phyloP scores from a whole-genome alignment of 208 protist genomes.

The Balamuthia mandrillaris region DNA sequence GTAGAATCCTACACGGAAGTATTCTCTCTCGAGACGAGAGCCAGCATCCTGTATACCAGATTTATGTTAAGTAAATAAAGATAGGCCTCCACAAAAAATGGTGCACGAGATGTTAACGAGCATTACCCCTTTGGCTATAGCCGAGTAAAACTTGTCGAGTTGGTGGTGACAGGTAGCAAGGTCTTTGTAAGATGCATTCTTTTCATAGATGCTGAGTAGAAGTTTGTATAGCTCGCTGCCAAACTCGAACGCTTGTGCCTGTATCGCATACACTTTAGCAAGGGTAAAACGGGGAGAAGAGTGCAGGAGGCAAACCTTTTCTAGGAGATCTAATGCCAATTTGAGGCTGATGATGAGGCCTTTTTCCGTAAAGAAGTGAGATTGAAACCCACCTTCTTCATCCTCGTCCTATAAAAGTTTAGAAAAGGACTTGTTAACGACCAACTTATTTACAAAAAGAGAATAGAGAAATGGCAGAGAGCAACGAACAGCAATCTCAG shows the following conservation, averaged over 20 bases:
- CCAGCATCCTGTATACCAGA: constrained; percentile 30
- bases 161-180: constrained; percentile 52
- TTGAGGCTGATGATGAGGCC: constrained; percentile 41
- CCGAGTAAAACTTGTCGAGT: constrained; percentile 47
- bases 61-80: not conserved
- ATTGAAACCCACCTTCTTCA: constrained; percentile 42
- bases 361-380: constrained; percentile 39
- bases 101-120: not conserved
- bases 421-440: too few relatives aligned
- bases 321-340: constrained; percentile 39
- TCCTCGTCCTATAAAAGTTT: constrained; percentile 21
- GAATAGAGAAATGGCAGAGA: not conserved
- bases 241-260: constrained; percentile 43
- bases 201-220: constrained; percentile 58
- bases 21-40: constrained; percentile 53
- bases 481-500: constrained; percentile 21
- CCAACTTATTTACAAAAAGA: constrained; percentile 17
- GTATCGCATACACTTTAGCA: not conserved
- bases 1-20: constrained; percentile 67
- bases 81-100: not conserved
- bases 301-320: not conserved
- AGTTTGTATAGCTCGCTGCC: constrained; percentile 59
- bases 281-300: not conserved
- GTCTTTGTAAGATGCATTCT: constrained; percentile 17
- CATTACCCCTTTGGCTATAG: constrained; percentile 44